These are phyloP conservation scores for Aspergillus homomorphus DNA, from an alignment of 495 filamentous ascomycete species.

Conservation along the genomic window DNA sequence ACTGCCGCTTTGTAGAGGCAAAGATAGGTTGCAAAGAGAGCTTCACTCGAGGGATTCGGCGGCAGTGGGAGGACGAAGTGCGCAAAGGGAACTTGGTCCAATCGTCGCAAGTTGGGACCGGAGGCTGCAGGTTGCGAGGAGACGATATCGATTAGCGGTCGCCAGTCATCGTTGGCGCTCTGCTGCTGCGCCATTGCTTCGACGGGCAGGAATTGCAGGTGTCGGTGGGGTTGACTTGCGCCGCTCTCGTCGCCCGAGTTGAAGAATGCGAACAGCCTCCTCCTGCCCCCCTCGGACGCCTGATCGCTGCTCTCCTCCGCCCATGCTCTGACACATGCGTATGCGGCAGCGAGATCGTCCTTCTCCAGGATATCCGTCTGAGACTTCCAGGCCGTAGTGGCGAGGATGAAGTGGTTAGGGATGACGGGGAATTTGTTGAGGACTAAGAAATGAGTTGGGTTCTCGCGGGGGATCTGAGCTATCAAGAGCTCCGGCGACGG, in stretches of 20 bases:
- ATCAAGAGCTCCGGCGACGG: constrained; percentile 62
- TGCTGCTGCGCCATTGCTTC: constrained; percentile 57
- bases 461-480: constrained; percentile 47
- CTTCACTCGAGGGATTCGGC: constrained; percentile 32
- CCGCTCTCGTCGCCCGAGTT: constrained; percentile 77
- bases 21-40: constrained; percentile 47
- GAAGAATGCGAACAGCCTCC: constrained; percentile 72
- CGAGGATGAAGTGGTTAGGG: constrained; percentile 74
- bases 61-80: constrained; percentile 50
- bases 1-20: constrained; percentile 55
- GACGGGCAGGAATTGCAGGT: constrained; percentile 74
- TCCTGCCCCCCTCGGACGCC: constrained; percentile 14
- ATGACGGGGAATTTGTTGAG: constrained; percentile 84
- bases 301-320: constrained; percentile 20
- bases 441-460: constrained; percentile 61
- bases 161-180: constrained; percentile 32
- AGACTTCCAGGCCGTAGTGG: constrained; percentile 60
- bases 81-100: constrained; percentile 46
- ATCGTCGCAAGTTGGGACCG: constrained; percentile 23
- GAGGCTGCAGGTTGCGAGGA: constrained; percentile 20
- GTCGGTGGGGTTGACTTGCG: constrained; percentile 75
- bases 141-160: constrained; percentile 54
- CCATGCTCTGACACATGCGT: constrained; percentile 65
- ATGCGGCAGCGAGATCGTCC: constrained; percentile 63
- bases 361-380: constrained; percentile 68